These are phyloP conservation scores for Berberis vulgaris DNA, from an alignment of 164 flowering plant genomes.

Conservation along the genomic window DNA sequence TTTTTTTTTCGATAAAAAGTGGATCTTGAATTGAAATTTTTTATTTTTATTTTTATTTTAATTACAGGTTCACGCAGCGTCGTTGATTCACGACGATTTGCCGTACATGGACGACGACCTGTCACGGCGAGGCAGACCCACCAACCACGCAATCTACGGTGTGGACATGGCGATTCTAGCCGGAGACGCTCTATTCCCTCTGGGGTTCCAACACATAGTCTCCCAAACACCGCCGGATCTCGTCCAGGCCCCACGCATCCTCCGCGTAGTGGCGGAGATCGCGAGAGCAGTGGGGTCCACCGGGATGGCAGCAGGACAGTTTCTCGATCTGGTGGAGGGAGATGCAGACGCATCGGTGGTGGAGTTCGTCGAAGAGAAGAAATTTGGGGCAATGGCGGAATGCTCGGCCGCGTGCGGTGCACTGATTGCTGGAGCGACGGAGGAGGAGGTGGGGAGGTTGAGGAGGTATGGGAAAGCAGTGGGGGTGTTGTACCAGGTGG, in stretches of 20 bases:
- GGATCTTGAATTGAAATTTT: not conserved
- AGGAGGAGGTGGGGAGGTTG: conserved; percentile 55
- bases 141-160: conserved; percentile 78
- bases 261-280: conserved; percentile 75
- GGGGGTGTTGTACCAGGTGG: conserved; percentile 72
- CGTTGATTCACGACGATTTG: conserved; percentile 84
- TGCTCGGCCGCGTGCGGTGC: conserved; percentile 95
- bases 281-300: conserved; percentile 89
- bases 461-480: conserved; percentile 83
- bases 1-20: not conserved
- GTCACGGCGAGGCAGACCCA: conserved; percentile 66
- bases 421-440: conserved; percentile 63
- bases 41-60: not conserved
- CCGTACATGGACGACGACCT: conserved; percentile 96
- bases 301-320: conserved; percentile 96
- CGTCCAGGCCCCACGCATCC: conserved; percentile 57
- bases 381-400: conserved; percentile 81
- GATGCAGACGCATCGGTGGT: conserved; percentile 35
- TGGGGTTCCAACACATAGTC: conserved; percentile 85
- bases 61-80: conserved; percentile 77
- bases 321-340: conserved; percentile 41
- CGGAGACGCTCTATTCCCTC: conserved; percentile 93
- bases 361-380: conserved; percentile 72
- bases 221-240: conserved; percentile 54
- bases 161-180: conserved; percentile 92